These are phyloP conservation scores for Fusarium albosuccineum DNA, from an alignment of 2,329 filamentous ascomycete species.

Conservation along the genomic window DNA sequence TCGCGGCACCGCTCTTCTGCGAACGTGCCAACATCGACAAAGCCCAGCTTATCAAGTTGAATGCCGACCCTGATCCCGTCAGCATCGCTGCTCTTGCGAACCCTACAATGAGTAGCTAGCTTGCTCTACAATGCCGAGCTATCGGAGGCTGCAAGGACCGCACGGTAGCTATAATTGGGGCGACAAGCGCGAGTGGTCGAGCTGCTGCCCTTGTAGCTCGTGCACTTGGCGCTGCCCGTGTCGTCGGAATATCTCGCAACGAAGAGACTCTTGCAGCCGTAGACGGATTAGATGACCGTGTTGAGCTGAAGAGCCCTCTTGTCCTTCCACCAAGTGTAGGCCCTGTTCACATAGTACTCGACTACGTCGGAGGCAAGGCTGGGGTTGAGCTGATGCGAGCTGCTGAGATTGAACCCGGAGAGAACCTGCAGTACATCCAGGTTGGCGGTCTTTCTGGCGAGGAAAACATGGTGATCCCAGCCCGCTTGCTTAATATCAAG, in stretches of 20 bases:
- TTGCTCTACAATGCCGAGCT: conserved; percentile 16
- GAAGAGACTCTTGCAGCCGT: conserved; percentile 7
- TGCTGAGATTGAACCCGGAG: conserved; percentile 6
- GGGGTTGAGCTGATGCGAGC: conserved; percentile 15
- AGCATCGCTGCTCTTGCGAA: conserved; percentile 20
- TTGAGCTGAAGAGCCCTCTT: conserved; percentile 12
- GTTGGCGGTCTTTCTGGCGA: conserved; percentile 20
- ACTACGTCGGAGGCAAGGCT: conserved; percentile 23
- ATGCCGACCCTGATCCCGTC: conserved; percentile 10
- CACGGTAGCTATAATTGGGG: conserved; percentile 25
- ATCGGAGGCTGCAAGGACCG: conserved; percentile 9
- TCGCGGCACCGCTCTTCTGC: conserved; percentile 11
- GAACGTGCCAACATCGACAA: conserved; percentile 21
- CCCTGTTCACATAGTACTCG: conserved; percentile 20
- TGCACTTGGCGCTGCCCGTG: conserved; percentile 7
- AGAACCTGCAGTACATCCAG: conserved; percentile 25
- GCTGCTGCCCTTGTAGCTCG: conserved; percentile 13
- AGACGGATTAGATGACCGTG: conserved; percentile 16
- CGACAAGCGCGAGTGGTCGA: conserved; percentile 26
- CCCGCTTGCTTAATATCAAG: conserved; percentile 14
- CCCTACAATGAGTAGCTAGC: conserved; percentile 23
- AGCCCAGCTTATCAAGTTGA: conserved; percentile 16
- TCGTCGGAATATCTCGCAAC: conserved; percentile 18
- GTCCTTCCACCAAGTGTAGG: conserved; percentile 17
- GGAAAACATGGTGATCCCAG: conserved; percentile 14